phyloP scores from a whole-genome alignment of 1,284 basidiomycete species.

The Rhodotorula sp. region DNA sequence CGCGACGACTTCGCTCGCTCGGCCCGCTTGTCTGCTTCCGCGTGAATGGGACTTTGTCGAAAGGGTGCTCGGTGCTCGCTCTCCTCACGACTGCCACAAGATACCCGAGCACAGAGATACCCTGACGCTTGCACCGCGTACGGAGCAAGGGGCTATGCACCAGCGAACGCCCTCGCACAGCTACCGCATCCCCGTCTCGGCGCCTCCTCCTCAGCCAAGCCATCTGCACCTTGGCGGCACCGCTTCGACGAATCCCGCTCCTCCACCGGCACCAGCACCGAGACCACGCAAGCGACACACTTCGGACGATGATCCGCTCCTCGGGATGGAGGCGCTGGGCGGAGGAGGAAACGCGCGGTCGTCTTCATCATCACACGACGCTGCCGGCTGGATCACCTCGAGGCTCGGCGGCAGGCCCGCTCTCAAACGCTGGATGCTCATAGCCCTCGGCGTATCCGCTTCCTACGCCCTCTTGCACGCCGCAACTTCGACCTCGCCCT shows the following conservation, averaged over 20 bases:
- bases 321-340: background rate
- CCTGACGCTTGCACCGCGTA: background rate
- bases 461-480: background rate
- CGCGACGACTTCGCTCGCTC: too few species aligned
- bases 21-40: too few species aligned
- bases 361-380: background rate
- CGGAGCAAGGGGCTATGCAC: background rate
- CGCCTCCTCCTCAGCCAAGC: background rate
- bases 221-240: background rate
- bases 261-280: background rate
- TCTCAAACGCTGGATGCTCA: conserved; percentile 5
- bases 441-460: conserved; percentile 9
- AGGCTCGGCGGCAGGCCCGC: conserved; percentile 5
- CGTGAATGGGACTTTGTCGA: too few species aligned
- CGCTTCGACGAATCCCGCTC: background rate
- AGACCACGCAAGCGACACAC: background rate
- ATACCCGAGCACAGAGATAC: background rate
- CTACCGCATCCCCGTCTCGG: conserved; percentile 6
- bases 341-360: too few species aligned
- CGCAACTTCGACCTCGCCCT: background rate
- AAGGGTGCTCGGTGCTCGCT: too few species aligned
- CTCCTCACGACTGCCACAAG: background rate
- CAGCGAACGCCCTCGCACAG: background rate
- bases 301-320: background rate
- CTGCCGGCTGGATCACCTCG: conserved; percentile 3